These are phyloP conservation scores for Clavispora fructus DNA, from an alignment of 805 yeast genomes.

Conservation along the genomic window DNA sequence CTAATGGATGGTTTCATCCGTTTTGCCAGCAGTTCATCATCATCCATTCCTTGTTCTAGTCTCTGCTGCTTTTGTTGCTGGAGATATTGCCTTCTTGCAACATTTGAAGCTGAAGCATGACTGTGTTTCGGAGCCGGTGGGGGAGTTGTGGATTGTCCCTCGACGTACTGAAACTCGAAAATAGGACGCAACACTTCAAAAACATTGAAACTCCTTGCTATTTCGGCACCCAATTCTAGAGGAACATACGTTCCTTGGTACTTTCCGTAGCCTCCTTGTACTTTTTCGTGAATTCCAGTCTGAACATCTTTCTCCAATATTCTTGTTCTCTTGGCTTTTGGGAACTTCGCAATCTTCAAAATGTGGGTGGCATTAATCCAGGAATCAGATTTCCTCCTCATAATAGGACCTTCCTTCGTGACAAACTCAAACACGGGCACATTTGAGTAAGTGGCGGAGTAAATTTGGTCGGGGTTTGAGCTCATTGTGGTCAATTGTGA, in stretches of 20 bases:
- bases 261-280: conserved; percentile 71
- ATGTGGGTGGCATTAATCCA: conserved; percentile 72
- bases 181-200: conserved; percentile 57
- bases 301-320: conserved; percentile 60
- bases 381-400: conserved; percentile 60
- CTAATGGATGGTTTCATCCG: conserved; percentile 8
- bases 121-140: conserved; percentile 45
- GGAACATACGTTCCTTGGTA: conserved; percentile 52
- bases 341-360: conserved; percentile 62
- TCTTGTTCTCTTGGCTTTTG: conserved; percentile 58
- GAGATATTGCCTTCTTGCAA: conserved; percentile 26
- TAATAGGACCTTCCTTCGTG: conserved; percentile 63
- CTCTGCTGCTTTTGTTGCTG: conserved; percentile 4
- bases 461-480: conserved; percentile 29
- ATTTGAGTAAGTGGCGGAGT: conserved; percentile 72
- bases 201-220: conserved; percentile 36
- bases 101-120: conserved; percentile 41
- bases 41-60: background rate
- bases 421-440: conserved; percentile 67
- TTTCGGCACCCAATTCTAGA: conserved; percentile 34
- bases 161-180: conserved; percentile 51
- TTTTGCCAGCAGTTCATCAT: conserved; percentile 13
- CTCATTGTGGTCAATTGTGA: conserved; percentile 1
- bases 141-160: conserved; percentile 38
- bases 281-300: conserved; percentile 62